Evolutionary conservation across 2,329 filamentous ascomycete genomes (phyloP).

Genomic region (Cytospora mali): DNA sequence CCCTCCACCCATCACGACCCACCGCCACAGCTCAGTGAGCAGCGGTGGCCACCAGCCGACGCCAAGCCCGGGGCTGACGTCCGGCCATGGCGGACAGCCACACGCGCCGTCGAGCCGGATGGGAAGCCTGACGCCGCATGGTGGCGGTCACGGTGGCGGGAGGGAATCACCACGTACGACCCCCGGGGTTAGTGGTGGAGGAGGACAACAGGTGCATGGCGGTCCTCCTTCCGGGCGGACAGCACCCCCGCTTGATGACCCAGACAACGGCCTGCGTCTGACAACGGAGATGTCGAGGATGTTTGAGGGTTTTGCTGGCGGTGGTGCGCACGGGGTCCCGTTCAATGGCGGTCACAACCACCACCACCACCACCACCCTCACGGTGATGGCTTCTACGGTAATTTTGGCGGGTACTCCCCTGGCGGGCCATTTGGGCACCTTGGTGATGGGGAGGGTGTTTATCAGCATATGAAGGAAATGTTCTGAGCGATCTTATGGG

Average conservation of each 20-base stretch:
- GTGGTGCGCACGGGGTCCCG: slow-evolving; percentile 26
- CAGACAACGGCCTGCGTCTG: slow-evolving; percentile 51
- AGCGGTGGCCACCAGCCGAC: slow-evolving; percentile 18
- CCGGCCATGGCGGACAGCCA: slow-evolving; percentile 1
- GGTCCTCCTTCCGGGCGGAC: background rate
- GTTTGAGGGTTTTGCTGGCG: slow-evolving; percentile 44
- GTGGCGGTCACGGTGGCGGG: background rate
- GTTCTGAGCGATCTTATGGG: slow-evolving; percentile 7
- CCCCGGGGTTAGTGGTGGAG: background rate
- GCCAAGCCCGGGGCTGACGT: slow-evolving; percentile 17
- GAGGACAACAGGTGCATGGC: background rate
- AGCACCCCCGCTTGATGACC: slow-evolving; percentile 14
- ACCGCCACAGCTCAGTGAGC: slow-evolving; percentile 19
- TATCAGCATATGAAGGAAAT: slow-evolving; percentile 24
- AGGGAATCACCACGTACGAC: slow-evolving; percentile 7
- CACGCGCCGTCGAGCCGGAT: slow-evolving; percentile 13
- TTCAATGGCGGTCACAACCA: background rate
- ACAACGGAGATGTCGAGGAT: slow-evolving; percentile 57
- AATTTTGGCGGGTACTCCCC: slow-evolving; percentile 5
- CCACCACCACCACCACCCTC: too few species aligned
- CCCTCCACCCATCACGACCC: background rate
- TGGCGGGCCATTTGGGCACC: background rate
- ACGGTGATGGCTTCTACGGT: slow-evolving; percentile 8
- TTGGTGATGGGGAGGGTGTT: slow-evolving; percentile 6
- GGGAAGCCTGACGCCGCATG: slow-evolving; percentile 25